Base-by-base conservation (phyloP, 1,284 basidiomycete genomes). In the Volvariella volvacea region DNA sequence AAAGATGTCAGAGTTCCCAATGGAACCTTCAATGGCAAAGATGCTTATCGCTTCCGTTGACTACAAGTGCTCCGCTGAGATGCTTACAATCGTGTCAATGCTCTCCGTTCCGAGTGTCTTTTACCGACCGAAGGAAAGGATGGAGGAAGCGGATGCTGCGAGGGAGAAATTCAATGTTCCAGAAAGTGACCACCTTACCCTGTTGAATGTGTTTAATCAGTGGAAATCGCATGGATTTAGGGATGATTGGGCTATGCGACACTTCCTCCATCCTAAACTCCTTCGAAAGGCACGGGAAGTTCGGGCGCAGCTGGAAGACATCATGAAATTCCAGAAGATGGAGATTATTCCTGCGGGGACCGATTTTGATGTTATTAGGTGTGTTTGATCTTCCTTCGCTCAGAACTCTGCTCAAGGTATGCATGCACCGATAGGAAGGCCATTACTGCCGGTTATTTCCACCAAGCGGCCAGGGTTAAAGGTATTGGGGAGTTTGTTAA, bases 401-500 rank as follows among this genome's bases (percentile, higher is more conserved):
- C n/a, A 19, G 20, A 37, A 6, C 31, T 22, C 20, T 39, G 14
- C 22, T 38, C 45, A 12, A 21, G 3, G 22, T n/a, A n/a, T n/a
- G n/a, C n/a, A n/a, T n/a, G n/a, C n/a, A n/a, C n/a, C n/a, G 34
- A 25, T 54, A 92, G 95, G 59, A 99, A 97, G 77, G 93, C 93
- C 17, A 98, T 99, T 56, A 87, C 92, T 38, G 90, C 94, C 12
- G 96, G 95, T 19, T 99, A 98, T 69, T 99, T 99, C 77, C 96
- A 99, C 64, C 96, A 99, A 66, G 94, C 96, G 0, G 95, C 95
- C 7, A 74, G 92, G 51, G 94, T 96, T 33, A 99, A 98, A 69
- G 95, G 95, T 60, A 96, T 99, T 49, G 96, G 95, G 50, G 96
- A 99, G 66, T 99, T 97, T 63, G 91, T 95, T 49, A 97, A 99